phyloP scores from a whole-genome alignment of 768 basidiomycete species.

The Phaffia tasmanica region DNA sequence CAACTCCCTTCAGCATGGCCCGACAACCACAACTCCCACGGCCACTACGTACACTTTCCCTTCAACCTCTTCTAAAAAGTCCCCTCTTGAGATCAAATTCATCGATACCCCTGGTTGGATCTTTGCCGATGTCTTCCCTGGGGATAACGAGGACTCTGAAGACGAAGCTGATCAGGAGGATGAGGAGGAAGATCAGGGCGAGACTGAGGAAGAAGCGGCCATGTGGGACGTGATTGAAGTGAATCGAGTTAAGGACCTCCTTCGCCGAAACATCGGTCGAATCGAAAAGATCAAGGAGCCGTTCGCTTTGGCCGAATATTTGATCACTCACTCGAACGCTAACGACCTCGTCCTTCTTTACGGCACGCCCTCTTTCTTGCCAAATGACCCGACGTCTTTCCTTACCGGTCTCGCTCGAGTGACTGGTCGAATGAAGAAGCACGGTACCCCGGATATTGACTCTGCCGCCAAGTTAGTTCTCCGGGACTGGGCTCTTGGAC shows the following conservation, averaged over 20 bases:
- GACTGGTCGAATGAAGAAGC: slow-evolving; percentile 66
- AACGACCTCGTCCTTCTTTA: slow-evolving; percentile 88
- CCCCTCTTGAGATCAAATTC: slow-evolving; percentile 43
- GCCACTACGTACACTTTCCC: slow-evolving; percentile 14
- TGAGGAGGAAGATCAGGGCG: slow-evolving; percentile 36
- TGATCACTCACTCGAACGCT: slow-evolving; percentile 55
- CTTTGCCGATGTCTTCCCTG: slow-evolving; percentile 39
- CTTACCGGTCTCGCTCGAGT: slow-evolving; percentile 64
- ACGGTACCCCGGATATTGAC: slow-evolving; percentile 58
- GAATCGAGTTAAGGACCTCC: slow-evolving; percentile 50
- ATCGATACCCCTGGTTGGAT: slow-evolving; percentile 84
- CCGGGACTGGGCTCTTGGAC: slow-evolving; percentile 71
- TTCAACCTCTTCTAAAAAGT: slow-evolving; percentile 41
- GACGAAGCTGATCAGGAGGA: slow-evolving; percentile 39
- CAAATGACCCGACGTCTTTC: slow-evolving; percentile 60
- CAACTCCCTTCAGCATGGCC: slow-evolving; percentile 45
- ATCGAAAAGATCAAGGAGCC: slow-evolving; percentile 80
- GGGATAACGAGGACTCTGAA: slow-evolving; percentile 37
- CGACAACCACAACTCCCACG: slow-evolving; percentile 57
- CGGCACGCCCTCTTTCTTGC: slow-evolving; percentile 64
- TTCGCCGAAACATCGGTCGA: slow-evolving; percentile 66
- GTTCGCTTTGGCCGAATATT: slow-evolving; percentile 51
- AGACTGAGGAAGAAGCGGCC: slow-evolving; percentile 29
- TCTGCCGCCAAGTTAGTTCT: slow-evolving; percentile 68
- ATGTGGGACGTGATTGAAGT: slow-evolving; percentile 37